phyloP scores from a whole-genome alignment of 768 basidiomycete species.

The Hirschioporus abietinus region DNA sequence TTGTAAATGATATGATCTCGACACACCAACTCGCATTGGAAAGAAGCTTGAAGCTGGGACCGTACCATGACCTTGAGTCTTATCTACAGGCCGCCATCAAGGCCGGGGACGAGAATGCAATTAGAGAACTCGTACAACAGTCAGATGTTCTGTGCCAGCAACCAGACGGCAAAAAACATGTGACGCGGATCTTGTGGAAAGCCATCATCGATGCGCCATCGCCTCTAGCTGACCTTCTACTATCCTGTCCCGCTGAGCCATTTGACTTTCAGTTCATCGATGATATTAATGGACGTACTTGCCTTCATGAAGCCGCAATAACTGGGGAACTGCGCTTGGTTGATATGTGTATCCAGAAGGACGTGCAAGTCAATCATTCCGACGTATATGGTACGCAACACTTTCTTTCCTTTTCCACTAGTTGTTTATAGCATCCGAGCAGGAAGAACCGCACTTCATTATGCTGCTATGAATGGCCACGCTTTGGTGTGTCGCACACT shows the following conservation, averaged over 20 bases:
- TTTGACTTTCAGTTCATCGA: slow-evolving; percentile 93
- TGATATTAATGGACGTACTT: slow-evolving; percentile 94
- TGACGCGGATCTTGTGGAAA: slow-evolving; percentile 94
- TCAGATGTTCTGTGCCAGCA: slow-evolving; percentile 63
- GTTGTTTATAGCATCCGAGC: not conserved
- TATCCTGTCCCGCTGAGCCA: slow-evolving; percentile 56
- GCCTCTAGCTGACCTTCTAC: slow-evolving; percentile 68
- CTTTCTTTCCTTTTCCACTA: not conserved
- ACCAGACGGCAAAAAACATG: slow-evolving; percentile 51
- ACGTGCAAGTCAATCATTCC: slow-evolving; percentile 62
- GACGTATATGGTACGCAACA: slow-evolving; percentile 69
- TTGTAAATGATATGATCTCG: slow-evolving; percentile 65
- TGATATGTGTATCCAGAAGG: slow-evolving; percentile 69
- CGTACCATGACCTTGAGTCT: slow-evolving; percentile 84
- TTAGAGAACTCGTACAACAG: slow-evolving; percentile 65
- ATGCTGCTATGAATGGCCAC: slow-evolving; percentile 93
- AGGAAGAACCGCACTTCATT: slow-evolving; percentile 82
- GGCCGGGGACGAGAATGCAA: slow-evolving; percentile 49
- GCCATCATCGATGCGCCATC: slow-evolving; percentile 76
- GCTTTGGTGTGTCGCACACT: slow-evolving; percentile 68
- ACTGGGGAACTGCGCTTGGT: slow-evolving; percentile 76
- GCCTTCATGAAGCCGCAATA: slow-evolving; percentile 90
- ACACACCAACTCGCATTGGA: slow-evolving; percentile 67
- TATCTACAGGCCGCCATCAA: slow-evolving; percentile 77
- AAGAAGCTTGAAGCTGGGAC: slow-evolving; percentile 55